A percentile compares a stretch with the other conserved stretches of the same genome.
These are phyloP conservation scores for Hirsutella thompsonii DNA, from an alignment of 2,329 filamentous ascomycete genomes.

Conservation along the genomic window DNA sequence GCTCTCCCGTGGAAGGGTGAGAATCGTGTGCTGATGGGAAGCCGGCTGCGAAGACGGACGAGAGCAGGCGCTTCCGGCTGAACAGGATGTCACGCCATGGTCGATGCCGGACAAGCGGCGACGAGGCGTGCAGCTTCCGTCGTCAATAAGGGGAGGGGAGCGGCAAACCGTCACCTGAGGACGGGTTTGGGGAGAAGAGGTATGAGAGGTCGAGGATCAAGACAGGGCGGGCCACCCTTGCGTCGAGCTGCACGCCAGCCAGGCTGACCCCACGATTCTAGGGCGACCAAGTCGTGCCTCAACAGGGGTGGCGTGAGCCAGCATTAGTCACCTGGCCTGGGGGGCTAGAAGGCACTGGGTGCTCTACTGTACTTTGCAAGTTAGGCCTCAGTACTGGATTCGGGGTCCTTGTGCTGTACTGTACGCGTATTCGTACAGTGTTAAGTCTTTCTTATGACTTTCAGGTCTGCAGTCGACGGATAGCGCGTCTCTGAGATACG, in stretches of 20 bases:
- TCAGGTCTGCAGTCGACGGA: no score
- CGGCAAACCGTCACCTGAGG: not conserved
- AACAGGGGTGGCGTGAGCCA: not conserved
- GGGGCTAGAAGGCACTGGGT: no score
- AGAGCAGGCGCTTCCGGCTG: not conserved
- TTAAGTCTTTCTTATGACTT: no score
- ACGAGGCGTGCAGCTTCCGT: not conserved
- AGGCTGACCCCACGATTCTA: not conserved
- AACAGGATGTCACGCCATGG: conserved; percentile 5
- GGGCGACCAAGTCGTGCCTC: not conserved
- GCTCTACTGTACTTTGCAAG: no score
- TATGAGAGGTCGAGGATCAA: no score
- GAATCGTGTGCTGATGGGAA: no score
- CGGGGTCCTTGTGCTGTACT: no score
- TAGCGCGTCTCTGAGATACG: no score
- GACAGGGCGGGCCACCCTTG: conserved; percentile 4
- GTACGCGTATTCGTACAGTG: no score
- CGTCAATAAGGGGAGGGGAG: not conserved
- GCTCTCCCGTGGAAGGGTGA: not conserved
- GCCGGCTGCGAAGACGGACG: no score
- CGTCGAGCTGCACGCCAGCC: conserved; percentile 5
- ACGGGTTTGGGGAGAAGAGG: not conserved
- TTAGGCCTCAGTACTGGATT: no score
- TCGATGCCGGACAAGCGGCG: not conserved
- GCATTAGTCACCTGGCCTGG: conserved; percentile 2